Percentiles rank a stretch among this genome's conserved stretches.
phyloP scores from a whole-genome alignment of 1,284 basidiomycete genomes.

The Fomitopsis palustris region DNA sequence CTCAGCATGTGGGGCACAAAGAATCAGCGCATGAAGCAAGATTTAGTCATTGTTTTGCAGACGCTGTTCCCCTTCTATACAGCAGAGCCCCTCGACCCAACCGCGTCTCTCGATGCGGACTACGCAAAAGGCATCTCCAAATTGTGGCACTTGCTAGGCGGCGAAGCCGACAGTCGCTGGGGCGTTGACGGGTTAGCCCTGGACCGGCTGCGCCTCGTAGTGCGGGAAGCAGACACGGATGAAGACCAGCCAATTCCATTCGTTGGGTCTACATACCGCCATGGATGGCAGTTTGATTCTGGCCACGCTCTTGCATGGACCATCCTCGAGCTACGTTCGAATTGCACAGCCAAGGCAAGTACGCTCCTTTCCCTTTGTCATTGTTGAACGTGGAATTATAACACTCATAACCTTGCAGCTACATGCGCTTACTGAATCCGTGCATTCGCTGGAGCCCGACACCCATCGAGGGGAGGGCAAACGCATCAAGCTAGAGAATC shows the following conservation, averaged over 20 bases:
- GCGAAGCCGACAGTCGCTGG: slow-evolving; percentile 63
- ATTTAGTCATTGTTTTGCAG: slow-evolving; percentile 64
- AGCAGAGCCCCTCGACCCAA: slow-evolving; percentile 12
- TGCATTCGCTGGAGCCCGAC: slow-evolving; percentile 34
- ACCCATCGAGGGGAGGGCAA: slow-evolving; percentile 36
- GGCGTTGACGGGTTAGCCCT: slow-evolving; percentile 61
- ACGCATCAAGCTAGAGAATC: slow-evolving; percentile 52
- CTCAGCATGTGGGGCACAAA: slow-evolving; percentile 75
- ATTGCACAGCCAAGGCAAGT: slow-evolving; percentile 67
- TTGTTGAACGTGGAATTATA: background rate
- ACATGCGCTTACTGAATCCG: slow-evolving; percentile 57
- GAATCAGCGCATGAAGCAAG: slow-evolving; percentile 64
- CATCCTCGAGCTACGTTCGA: slow-evolving; percentile 79
- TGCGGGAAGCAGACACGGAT: slow-evolving; percentile 22
- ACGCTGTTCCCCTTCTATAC: slow-evolving; percentile 72
- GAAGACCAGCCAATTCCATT: slow-evolving; percentile 41
- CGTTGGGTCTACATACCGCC: slow-evolving; percentile 58
- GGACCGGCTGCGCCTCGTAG: slow-evolving; percentile 58
- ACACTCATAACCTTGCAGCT: slow-evolving; percentile 39
- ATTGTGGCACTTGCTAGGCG: slow-evolving; percentile 52
- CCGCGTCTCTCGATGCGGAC: slow-evolving; percentile 1
- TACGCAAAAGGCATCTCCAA: slow-evolving; percentile 43
- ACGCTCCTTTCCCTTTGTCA: background rate
- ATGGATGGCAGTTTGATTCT: slow-evolving; percentile 70
- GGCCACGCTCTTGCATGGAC: slow-evolving; percentile 79